phyloP scores from a whole-genome alignment of 176 grass and related monocot species.

The Ananas comosus region DNA sequence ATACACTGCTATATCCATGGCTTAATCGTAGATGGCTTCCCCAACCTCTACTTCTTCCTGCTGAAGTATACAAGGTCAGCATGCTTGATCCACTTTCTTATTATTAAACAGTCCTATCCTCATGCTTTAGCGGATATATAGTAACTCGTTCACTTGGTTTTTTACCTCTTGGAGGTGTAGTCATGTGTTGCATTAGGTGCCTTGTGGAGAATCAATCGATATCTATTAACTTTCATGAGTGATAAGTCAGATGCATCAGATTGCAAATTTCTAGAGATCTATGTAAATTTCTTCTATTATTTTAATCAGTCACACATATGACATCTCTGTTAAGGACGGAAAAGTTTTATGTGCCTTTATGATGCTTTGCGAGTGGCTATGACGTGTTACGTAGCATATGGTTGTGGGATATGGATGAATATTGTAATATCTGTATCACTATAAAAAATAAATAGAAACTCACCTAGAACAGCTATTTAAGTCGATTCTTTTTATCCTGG shows the following conservation, averaged over 20 bases:
- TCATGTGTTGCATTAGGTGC: not conserved
- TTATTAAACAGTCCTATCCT: not conserved
- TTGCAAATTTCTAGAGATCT: too few relatives aligned
- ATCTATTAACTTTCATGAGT: too few relatives aligned
- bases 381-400: not conserved
- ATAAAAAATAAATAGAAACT: too few relatives aligned
- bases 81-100: slow-evolving; percentile 3
- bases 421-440: not conserved
- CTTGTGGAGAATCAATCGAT: not conserved
- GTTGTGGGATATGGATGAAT: not conserved
- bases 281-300: too few relatives aligned
- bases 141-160: not conserved
- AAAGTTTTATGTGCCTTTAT: too few relatives aligned
- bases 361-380: not conserved
- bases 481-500: too few relatives aligned
- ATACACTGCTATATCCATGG: slow-evolving; percentile 60
- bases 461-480: too few relatives aligned
- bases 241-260: too few relatives aligned
- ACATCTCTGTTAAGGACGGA: too few relatives aligned
- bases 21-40: slow-evolving; percentile 67
- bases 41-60: slow-evolving; percentile 73
- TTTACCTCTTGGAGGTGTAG: not conserved
- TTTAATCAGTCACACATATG: too few relatives aligned
- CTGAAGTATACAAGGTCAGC: slow-evolving; percentile 88
- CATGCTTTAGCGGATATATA: not conserved